Percentiles rank a stretch among this genome's conserved stretches.
phyloP scores from a whole-genome alignment of 306 rosid species.

The Sophora flavescens region DNA sequence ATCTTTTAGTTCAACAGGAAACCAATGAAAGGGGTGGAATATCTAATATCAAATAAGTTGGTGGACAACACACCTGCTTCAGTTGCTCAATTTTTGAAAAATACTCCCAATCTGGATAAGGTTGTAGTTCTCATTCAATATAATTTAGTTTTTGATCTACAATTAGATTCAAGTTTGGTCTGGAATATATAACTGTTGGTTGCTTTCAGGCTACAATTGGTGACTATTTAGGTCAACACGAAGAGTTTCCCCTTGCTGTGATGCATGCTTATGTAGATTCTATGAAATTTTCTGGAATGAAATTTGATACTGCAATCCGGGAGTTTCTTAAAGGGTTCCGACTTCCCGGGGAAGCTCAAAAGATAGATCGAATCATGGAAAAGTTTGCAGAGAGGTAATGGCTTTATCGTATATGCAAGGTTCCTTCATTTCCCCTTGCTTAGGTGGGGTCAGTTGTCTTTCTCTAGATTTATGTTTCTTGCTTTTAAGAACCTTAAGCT shows the following conservation, averaged over 20 bases:
- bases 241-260: slow-evolving; percentile 97
- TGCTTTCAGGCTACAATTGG: slow-evolving; percentile 90
- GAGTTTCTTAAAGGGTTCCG: slow-evolving; percentile 98
- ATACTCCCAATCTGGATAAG: slow-evolving; percentile 87
- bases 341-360: slow-evolving; percentile 99
- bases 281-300: slow-evolving; percentile 91
- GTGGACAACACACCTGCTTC: slow-evolving; percentile 87
- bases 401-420: slow-evolving; percentile 29
- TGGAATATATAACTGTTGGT: slow-evolving; percentile 39
- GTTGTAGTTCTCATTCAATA: slow-evolving; percentile 56
- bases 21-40: slow-evolving; percentile 86
- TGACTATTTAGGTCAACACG: slow-evolving; percentile 98
- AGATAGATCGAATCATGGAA: slow-evolving; percentile 99
- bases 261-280: slow-evolving; percentile 98
- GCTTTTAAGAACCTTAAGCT: slow-evolving; percentile 23
- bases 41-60: slow-evolving; percentile 84
- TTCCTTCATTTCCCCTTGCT: slow-evolving; percentile 37
- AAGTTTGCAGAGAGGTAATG: slow-evolving; percentile 96
- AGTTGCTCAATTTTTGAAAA: slow-evolving; percentile 92
- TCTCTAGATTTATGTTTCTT: slow-evolving; percentile 43
- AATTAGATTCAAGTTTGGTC: slow-evolving; percentile 43
- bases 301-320: slow-evolving; percentile 92
- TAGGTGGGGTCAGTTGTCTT: slow-evolving; percentile 14
- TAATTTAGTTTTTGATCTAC: slow-evolving; percentile 27
- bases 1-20: slow-evolving; percentile 91